Conservation (phyloP, 1,139 yeast genomes). For the Yamadazyma diospyri region DNA sequence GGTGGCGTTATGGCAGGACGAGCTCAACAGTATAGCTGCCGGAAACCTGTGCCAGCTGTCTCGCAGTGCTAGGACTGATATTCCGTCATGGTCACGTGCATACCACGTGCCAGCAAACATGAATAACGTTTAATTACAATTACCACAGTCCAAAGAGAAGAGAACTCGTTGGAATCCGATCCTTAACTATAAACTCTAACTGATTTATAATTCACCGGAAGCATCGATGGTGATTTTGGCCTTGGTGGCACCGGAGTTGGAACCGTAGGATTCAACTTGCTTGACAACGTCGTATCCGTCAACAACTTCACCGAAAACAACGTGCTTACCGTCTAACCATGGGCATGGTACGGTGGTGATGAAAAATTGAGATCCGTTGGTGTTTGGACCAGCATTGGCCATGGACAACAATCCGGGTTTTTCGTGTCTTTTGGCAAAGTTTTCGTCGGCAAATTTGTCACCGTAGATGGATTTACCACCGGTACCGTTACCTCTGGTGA, state of each 20-base stretch:
- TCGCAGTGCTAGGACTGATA: no score
- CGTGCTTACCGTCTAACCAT: slow-evolving; percentile 99
- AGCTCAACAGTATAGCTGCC: no score
- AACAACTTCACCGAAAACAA: slow-evolving; percentile 94
- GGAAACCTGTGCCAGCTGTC: no score
- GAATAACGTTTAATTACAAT: no score
- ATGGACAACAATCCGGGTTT: slow-evolving; percentile 94
- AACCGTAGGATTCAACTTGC: slow-evolving; percentile 85
- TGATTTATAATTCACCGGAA: slow-evolving; percentile 70
- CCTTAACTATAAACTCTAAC: no score
- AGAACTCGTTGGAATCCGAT: slow-evolving; percentile 1
- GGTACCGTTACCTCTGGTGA: slow-evolving; percentile 90
- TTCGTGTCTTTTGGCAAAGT: slow-evolving; percentile 81
- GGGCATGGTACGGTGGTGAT: slow-evolving; percentile 94
- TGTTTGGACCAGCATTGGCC: slow-evolving; percentile 99
- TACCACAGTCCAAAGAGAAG: not conserved
- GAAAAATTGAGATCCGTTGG: slow-evolving; percentile 99
- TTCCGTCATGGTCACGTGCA: no score
- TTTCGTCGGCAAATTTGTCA: slow-evolving; percentile 91
- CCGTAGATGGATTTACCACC: slow-evolving; percentile 99
- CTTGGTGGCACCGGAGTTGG: slow-evolving; percentile 77
- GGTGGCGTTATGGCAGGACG: no score
- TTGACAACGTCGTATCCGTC: slow-evolving; percentile 91
- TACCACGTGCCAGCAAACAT: no score
- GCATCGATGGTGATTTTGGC: slow-evolving; percentile 75